Conservation (phyloP, 2,329 filamentous ascomycete species). For the Trichophyton schoenleinii region DNA sequence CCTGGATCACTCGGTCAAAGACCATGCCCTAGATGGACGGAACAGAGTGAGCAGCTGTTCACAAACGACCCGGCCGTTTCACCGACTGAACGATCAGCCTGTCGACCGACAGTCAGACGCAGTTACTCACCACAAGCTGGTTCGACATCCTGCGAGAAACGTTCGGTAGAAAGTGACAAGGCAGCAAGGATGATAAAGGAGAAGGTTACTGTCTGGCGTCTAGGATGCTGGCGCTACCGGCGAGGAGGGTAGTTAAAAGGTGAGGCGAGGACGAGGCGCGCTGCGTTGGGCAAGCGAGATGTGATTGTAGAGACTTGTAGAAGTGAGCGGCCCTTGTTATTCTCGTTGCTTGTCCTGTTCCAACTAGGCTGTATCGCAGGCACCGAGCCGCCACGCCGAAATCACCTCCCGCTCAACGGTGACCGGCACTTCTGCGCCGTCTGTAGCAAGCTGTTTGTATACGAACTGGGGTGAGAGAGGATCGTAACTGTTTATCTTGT, state of each 20-base stretch:
- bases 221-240: not conserved
- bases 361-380: not conserved
- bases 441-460: conserved; percentile 1
- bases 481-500: not conserved
- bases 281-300: not conserved
- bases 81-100: not conserved
- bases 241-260: not conserved
- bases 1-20: conserved; percentile 83
- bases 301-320: not conserved
- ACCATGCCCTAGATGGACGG: conserved; percentile 49
- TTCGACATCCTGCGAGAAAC: conserved; percentile 31
- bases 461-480: not conserved
- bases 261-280: not conserved
- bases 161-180: not conserved
- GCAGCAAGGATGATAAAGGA: not conserved
- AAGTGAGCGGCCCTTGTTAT: not conserved
- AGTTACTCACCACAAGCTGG: conserved; percentile 36
- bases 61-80: not conserved
- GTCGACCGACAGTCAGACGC: not conserved
- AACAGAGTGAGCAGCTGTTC: not conserved
- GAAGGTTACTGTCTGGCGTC: conserved; percentile 1
- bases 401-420: not conserved
- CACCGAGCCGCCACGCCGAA: not conserved
- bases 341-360: not conserved
- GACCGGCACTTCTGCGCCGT: not conserved